Conservation (phyloP, 1,284 basidiomycete species). For the Moniliella sp. region DNA sequence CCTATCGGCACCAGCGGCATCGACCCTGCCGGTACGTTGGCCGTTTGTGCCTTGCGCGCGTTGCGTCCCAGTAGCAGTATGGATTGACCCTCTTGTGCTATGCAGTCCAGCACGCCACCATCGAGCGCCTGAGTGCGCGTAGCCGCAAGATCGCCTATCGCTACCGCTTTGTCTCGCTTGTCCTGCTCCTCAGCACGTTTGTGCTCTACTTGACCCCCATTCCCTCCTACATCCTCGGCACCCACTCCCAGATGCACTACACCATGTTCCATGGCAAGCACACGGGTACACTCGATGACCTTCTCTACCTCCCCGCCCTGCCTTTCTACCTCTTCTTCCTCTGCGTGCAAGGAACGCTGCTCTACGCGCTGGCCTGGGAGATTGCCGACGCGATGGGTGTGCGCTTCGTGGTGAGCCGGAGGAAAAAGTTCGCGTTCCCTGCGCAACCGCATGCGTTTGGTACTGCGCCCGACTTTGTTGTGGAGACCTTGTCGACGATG, state of each 20-base stretch:
- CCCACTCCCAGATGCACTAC: constrained; percentile 27
- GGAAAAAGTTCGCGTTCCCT: too few species aligned
- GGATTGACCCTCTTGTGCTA: too few species aligned
- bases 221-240: constrained; percentile 22
- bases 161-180: too few species aligned
- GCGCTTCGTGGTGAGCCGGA: constrained; percentile 1
- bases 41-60: too few species aligned
- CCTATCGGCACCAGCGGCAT: too few species aligned
- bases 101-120: too few species aligned
- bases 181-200: too few species aligned
- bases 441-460: constrained; percentile 26
- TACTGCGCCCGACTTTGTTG: constrained; percentile 25
- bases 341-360: constrained; percentile 9
- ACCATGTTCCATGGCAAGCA: constrained; percentile 14
- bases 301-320: constrained; percentile 25
- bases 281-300: constrained; percentile 22
- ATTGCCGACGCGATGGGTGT: constrained; percentile 13
- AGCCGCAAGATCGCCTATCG: too few species aligned
- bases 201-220: constrained; percentile 27
- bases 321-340: constrained; percentile 29
- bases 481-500: constrained; percentile 13
- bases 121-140: too few species aligned
- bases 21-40: too few species aligned
- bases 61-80: too few species aligned
- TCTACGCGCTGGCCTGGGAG: constrained; percentile 12